Evolutionary conservation across 1,139 yeast species (phyloP), one percentile per base, ranked within the genome.

Genomic region (Suhomyces bribrorum): DNA sequence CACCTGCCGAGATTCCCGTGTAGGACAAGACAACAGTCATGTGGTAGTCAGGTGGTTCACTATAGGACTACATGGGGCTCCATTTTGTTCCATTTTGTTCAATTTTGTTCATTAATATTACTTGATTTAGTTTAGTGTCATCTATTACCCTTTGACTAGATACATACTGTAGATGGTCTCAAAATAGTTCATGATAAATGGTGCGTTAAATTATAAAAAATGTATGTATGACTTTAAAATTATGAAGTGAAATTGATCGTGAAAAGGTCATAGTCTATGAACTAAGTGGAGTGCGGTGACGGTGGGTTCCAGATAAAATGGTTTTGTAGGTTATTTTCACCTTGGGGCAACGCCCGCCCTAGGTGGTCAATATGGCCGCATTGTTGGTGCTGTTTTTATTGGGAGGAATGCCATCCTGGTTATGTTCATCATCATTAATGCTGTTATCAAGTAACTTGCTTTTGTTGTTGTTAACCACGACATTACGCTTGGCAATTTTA

Each of bases 311-410:
- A n/a, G n/a, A n/a, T n/a, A n/a, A n/a, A n/a, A n/a, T n/a, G n/a
- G n/a, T n/a, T 20, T 20, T 8, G 23, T 20, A 20, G 8, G 23
- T 20, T n/a, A 20, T 22, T n/a, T 27, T n/a, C n/a, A n/a, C n/a
- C n/a, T n/a, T n/a, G n/a, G n/a, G n/a, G n/a, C n/a, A n/a, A n/a
- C n/a, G 7, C 16, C 26, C 27, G 12, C 17, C 28, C 34, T 38
- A 46, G n/a, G 45, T 43, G n/a, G 46, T 40, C 27, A 46, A 38
- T n/a, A 46, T 36, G 24, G 49, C 26, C 13, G 48, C 48, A 16
- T 34, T 37, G 37, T 29, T 38, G 31, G 31, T 34, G 28, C 41
- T 35, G 32, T 36, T 40, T 29, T 44, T 34, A 34, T 41, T 44
- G 23, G 40, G 14, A 16, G 26, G 32, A 17, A 40, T 30, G 18